Conservation (phyloP, 164 flowering plant species). For the Chimonanthus praecox region DNA sequence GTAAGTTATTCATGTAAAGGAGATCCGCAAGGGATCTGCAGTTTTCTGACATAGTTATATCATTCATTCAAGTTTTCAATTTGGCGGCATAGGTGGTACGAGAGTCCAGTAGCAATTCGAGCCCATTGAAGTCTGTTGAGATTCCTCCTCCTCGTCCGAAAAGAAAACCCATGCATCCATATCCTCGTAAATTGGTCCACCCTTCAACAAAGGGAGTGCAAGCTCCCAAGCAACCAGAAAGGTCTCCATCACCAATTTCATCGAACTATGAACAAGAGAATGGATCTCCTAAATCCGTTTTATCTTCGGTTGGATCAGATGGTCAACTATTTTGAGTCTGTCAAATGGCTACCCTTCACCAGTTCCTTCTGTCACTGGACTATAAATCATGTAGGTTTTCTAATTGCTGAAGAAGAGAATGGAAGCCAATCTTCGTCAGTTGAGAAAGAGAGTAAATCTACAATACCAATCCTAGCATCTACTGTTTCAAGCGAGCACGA, state of each 20-base stretch:
- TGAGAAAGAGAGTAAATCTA: slow-evolving; percentile 26
- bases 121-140: slow-evolving; percentile 48
- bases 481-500: slow-evolving; percentile 17
- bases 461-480: slow-evolving; percentile 10
- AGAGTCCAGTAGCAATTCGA: slow-evolving; percentile 35
- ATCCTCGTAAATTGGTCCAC: slow-evolving; percentile 61
- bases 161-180: slow-evolving; percentile 78
- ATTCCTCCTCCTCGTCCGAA: slow-evolving; percentile 94
- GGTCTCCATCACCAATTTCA: slow-evolving; percentile 32
- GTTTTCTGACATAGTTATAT: slow-evolving; percentile 4
- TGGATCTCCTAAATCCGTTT: slow-evolving; percentile 59
- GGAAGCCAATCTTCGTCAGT: slow-evolving; percentile 10
- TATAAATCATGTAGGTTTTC: neutral
- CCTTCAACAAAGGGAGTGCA: slow-evolving; percentile 18
- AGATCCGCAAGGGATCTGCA: slow-evolving; percentile 12
- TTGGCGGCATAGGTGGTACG: slow-evolving; percentile 39
- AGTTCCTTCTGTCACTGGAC: slow-evolving; percentile 32
- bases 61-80: neutral
- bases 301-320: slow-evolving; percentile 48
- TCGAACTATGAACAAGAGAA: slow-evolving; percentile 39
- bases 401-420: slow-evolving; percentile 15
- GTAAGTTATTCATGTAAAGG: slow-evolving; percentile 21
- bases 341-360: slow-evolving; percentile 39
- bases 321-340: slow-evolving; percentile 34
- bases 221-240: slow-evolving; percentile 17